Evolutionary conservation across 2,329 filamentous ascomycete genomes (phyloP), one percentile per base, ranked within the genome.

Genomic region (Ceratocystis ficicola): DNA sequence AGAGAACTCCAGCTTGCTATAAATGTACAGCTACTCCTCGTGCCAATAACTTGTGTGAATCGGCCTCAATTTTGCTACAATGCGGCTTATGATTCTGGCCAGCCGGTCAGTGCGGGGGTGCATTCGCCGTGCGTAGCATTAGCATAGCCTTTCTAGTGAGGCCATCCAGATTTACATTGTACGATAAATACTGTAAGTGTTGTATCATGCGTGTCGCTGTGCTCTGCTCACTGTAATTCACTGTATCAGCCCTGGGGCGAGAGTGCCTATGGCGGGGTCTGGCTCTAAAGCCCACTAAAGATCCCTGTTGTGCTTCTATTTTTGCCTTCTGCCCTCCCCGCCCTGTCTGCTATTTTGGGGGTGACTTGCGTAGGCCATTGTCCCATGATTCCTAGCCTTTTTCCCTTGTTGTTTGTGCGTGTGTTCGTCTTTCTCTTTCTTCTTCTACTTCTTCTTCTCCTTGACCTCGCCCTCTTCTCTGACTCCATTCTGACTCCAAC

Each of bases 321-420:
- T 36, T 66, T 61, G 46, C 30, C 25, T 17, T 25, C 57, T 61
- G 30, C 30, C 30, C 30, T 44, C 59, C 59, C 65, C 57, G 8
- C 8, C 48, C 20, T 25, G 46, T 60, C 59, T 44, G 20, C 59
- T 57, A 63, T 66, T 62, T 62, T 66, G 32, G 46, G 44, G 2
- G 15, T 65, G 46, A 32, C 44, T 65, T 46, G 61, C 60, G 44
- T 30, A 57, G 52, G 59, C 52, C 59, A 48, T 41, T 15, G 36
- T 12, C 4, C 36, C 36, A 65, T 30, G 28, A 30, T 68, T 64
- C 55, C 57, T 62, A 62, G 66, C 52, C 20, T 55, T 63, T 61
- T 67, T 67, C 64, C 30, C 22, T 41, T 64, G 63, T 67, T 36
- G 32, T 63, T 41, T 63, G 55, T 61, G 44, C 22, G 22, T 62